Evolutionary conservation across 2,329 filamentous ascomycete species (phyloP), one percentile per base, ranked within the genome.

Genomic region (Orbilia javanica): DNA sequence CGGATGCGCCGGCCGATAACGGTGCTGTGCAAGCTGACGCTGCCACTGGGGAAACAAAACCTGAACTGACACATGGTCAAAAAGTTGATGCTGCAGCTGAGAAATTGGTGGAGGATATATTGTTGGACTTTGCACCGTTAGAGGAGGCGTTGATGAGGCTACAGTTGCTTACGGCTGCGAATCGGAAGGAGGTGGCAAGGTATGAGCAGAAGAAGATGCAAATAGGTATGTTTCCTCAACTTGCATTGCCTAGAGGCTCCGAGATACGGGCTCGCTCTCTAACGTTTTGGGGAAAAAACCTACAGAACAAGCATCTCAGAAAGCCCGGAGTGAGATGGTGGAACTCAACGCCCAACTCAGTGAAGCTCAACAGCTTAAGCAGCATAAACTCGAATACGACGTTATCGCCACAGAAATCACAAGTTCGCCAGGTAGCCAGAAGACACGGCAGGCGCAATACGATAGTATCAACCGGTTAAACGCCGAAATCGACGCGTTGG

Each of bases 371-470:
- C 53, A 75, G 15, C 73, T 81, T 36, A 82, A 81, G 34, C 57
- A 78, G 27, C 77, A 82, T 55, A 81, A 80, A 52, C 80, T 82
- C 13, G 79, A 79, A 67, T 82, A 82, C 70, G 81, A 82, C 46
- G 73, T 74, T 20, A 82, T 82, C 48, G 81, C 81, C 4, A 79
- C 76, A 15, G 80, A 81, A 81, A 83, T 82, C 80, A 80, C 62
- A 27, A 60, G 46, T 36, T 79, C 74, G 8, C 79, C 68, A 18
- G 79, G 79, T 31, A 76, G 80, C 29, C 74, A 82, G 81, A 82
- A 83, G 81, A 74, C 79, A 36, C 79, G 81, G 53, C 80, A 80
- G 31, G 77, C 81, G 65, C 80, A 81, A 55, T 48, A 80, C 63
- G 79, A 80, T 31, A 81, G 82, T 62, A 81, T 79, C 29, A 53